phyloP scores from a whole-genome alignment of 169 alveolate species.

The Cryptosporidium ryanae region DNA sequence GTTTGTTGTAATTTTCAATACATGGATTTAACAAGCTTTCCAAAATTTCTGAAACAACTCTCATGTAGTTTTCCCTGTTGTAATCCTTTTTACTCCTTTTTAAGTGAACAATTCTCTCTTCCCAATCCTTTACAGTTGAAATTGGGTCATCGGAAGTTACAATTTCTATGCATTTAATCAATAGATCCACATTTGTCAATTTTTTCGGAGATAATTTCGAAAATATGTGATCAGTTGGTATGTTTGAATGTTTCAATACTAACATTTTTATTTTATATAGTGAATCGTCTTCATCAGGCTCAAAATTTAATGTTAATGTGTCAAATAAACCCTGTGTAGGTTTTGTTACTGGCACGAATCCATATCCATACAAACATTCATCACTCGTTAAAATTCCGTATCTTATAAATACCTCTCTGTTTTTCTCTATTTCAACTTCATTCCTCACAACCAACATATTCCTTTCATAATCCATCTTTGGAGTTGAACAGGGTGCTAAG shows the following conservation, averaged over 20 bases:
- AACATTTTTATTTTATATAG: conserved; percentile 61
- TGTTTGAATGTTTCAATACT: conserved; percentile 38
- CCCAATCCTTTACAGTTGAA: conserved; percentile 51
- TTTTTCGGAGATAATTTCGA: conserved; percentile 24
- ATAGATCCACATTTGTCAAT: conserved; percentile 46
- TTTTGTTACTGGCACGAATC: conserved; percentile 43
- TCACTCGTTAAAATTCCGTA: conserved; percentile 48
- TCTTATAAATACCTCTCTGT: conserved; percentile 33
- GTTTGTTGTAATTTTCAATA: conserved; percentile 1
- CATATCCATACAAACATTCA: conserved; percentile 59
- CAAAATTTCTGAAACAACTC: conserved; percentile 23
- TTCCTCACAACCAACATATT: conserved; percentile 17
- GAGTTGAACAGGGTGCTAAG: conserved; percentile 66
- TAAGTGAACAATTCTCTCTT: background rate
- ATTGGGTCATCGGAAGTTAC: conserved; percentile 68
- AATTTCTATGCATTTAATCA: conserved; percentile 40
- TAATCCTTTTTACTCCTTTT: background rate
- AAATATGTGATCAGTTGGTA: conserved; percentile 69
- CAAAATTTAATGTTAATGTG: conserved; percentile 53
- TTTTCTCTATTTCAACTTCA: conserved; percentile 39
- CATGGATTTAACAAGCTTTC: conserved; percentile 44
- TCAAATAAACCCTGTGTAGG: conserved; percentile 50
- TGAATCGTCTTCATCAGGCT: conserved; percentile 71
- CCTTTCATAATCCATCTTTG: conserved; percentile 23
- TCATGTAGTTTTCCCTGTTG: background rate